Base-by-base conservation (phyloP, 768 basidiomycete genomes). In the Boletus sp. region DNA sequence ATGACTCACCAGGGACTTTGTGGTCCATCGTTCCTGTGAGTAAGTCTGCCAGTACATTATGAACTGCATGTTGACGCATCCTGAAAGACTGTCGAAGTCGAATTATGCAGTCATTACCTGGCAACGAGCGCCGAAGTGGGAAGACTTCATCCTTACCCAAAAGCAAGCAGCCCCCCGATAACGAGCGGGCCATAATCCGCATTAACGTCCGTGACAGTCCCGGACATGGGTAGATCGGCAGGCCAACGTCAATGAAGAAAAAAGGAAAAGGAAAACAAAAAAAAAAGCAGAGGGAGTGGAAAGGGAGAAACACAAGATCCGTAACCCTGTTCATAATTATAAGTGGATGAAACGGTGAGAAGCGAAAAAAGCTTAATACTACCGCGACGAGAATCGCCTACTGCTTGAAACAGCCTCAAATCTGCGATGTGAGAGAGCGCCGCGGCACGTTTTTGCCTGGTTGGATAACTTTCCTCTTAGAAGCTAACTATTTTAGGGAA, bases 41-140 rank as follows among this genome's bases (percentile, higher is more conserved):
- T 61, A 58, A 23, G 35, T 6, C 27, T 65, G 61, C 58, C 44
- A 68, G 40, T 66, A 68, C 41, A 66, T 38, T 17, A 66, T 32
- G 37, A 61, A 66, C 55, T 67, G 65, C 58, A 68, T 57, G 27
- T 48, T 61, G 35, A 66, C 52, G 29, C 67, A 68, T 53, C 65
- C 65, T 3, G 65, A 67, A 34, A 67, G 57, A 37, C 67, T 66
- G 47, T n/a, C n/a, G 33, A 37, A 33, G 33, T 44, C 13, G 14
- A 29, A 13, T 13, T 3, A 13, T 43, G 23, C 15, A 41, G 54
- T 53, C 14, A 37, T 39, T 19, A 15, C 32, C 11, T 2, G 13
- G 23, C 7, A 25, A 32, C 8, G 14, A 43, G 11, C 1, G 19
- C 8, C n/a, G 8, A 45, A 43, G 14, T 34, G n/a, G 17, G 30